Evolutionary conservation across 352 stramenopile species (phyloP).

Genomic region (Blastocystis sp.): DNA sequence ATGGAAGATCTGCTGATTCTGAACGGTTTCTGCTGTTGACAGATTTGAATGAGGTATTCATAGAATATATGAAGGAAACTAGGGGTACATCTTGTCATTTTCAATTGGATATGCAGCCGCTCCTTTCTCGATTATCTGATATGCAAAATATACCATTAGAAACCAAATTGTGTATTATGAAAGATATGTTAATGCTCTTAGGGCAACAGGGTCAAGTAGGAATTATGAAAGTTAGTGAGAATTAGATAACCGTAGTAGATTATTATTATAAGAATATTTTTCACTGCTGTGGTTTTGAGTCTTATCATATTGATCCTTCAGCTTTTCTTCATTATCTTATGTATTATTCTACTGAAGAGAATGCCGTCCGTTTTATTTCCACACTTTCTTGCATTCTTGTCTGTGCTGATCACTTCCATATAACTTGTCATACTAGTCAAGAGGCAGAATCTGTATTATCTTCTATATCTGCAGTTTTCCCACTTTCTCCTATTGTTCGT

Average conservation of each 20-base stretch:
- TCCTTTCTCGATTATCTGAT: not conserved
- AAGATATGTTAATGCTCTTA: not conserved
- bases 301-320: too few relatives aligned
- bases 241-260: too few relatives aligned
- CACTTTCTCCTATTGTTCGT: not conserved
- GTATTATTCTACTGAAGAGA: too few relatives aligned
- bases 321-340: too few relatives aligned
- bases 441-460: not conserved
- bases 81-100: not conserved
- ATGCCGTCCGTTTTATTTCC: not conserved
- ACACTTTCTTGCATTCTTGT: not conserved
- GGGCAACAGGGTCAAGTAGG: not conserved
- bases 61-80: not conserved
- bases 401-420: not conserved
- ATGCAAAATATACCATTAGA: not conserved
- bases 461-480: not conserved
- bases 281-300: too few relatives aligned
- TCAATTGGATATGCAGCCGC: not conserved
- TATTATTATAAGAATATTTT: too few relatives aligned
- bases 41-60: not conserved
- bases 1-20: not conserved
- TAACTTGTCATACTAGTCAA: not conserved
- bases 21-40: not conserved
- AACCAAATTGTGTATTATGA: not conserved
- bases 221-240: not conserved